phyloP scores from a whole-genome alignment of 768 basidiomycete genomes.

The Cystofilobasidium macerans region DNA sequence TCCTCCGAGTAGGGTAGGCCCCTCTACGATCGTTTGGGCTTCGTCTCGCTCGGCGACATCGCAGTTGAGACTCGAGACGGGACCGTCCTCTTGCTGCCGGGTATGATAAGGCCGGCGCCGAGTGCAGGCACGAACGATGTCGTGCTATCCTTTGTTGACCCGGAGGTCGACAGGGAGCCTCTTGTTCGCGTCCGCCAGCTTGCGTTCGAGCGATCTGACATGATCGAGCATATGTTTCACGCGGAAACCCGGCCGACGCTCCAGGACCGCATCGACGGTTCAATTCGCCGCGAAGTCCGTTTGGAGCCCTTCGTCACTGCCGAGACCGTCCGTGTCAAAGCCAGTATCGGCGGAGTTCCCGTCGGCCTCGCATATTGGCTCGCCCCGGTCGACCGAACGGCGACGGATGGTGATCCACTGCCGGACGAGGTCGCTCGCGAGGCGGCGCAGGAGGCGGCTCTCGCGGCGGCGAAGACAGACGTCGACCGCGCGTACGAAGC shows the following conservation, averaged over 20 bases:
- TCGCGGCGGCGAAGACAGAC: neutral
- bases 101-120: neutral
- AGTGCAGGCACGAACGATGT: neutral
- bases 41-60: neutral
- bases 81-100: neutral
- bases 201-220: neutral
- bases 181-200: neutral
- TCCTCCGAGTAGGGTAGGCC: neutral
- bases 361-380: constrained; percentile 3
- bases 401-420: constrained; percentile 10
- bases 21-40: constrained; percentile 2
- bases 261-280: neutral
- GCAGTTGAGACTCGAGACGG: neutral
- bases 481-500: neutral
- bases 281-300: neutral
- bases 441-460: neutral
- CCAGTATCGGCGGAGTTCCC: neutral
- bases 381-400: constrained; percentile 8
- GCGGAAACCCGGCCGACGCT: neutral
- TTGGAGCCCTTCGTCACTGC: neutral
- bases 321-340: constrained; percentile 6
- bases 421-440: neutral
- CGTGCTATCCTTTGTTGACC: neutral
- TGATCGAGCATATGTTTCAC: neutral
- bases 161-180: neutral